phyloP scores from a whole-genome alignment of 1,284 basidiomycete genomes.

The Amylostereum chailletii region DNA sequence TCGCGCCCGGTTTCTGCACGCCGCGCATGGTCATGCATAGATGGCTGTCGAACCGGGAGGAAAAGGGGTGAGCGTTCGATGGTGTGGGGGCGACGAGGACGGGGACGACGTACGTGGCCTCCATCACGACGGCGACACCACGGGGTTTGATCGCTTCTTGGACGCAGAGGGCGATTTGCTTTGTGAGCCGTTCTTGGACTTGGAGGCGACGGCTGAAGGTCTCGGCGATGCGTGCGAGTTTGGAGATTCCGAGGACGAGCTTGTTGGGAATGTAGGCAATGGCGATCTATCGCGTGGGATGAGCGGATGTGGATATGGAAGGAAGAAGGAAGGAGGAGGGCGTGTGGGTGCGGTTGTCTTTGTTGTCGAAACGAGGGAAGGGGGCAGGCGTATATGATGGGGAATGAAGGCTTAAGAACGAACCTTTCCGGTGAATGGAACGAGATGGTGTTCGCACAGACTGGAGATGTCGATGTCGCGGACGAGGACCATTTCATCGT shows the following conservation, averaged over 20 bases:
- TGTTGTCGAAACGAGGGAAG: constrained; percentile 4
- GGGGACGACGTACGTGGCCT: constrained; percentile 72
- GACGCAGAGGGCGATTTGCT: constrained; percentile 94
- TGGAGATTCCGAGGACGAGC: constrained; percentile 93
- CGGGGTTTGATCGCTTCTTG: constrained; percentile 96
- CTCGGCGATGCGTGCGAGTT: constrained; percentile 95
- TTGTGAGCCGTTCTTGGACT: constrained; percentile 96
- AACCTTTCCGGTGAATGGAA: constrained; percentile 97
- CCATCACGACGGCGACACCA: constrained; percentile 99
- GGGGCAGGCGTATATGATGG: constrained; percentile 7
- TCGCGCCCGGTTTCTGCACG: constrained; percentile 95
- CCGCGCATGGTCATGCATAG: constrained; percentile 99
- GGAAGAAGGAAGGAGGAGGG: not conserved
- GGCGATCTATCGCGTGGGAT: constrained; percentile 34
- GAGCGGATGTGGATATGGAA: constrained; percentile 1
- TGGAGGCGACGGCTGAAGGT: constrained; percentile 94
- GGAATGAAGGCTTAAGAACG: constrained; percentile 16
- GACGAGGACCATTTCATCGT: constrained; percentile 99
- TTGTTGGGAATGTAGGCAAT: constrained; percentile 95
- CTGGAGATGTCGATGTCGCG: constrained; percentile 97
- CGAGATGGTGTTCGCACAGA: constrained; percentile 97
- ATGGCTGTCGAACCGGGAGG: constrained; percentile 52
- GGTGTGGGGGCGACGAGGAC: constrained; percentile 2
- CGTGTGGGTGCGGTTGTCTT: too few relatives aligned
- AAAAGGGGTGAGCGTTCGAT: constrained; percentile 5